Percentiles rank a stretch among this genome's conserved stretches.
phyloP scores from a whole-genome alignment of 257 asterid genomes.

The Rhazya stricta region DNA sequence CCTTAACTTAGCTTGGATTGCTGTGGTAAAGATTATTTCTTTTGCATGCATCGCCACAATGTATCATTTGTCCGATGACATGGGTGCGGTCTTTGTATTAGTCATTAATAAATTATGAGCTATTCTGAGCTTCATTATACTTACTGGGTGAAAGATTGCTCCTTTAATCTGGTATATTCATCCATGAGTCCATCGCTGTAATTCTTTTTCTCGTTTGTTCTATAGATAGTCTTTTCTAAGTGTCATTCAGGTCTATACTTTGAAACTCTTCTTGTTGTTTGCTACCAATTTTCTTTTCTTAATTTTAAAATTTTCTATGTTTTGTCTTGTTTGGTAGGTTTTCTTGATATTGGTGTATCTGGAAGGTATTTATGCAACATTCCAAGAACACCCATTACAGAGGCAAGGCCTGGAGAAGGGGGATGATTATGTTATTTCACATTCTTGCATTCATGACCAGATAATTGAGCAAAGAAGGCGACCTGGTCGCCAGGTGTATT shows the following conservation, averaged over 20 bases:
- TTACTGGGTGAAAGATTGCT: slow-evolving; percentile 13
- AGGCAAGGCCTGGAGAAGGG: slow-evolving; percentile 40
- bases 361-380: slow-evolving; percentile 46
- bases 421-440: slow-evolving; percentile 41
- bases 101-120: background rate
- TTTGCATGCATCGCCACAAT: background rate
- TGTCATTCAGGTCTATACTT: background rate
- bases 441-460: slow-evolving; percentile 93
- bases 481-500: slow-evolving; percentile 76
- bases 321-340: slow-evolving; percentile 35
- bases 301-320: background rate
- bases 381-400: slow-evolving; percentile 34
- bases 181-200: background rate
- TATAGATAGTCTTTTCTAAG: background rate
- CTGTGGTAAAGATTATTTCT: background rate
- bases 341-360: slow-evolving; percentile 50
- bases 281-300: background rate
- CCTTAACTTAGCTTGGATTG: slow-evolving; percentile 4
- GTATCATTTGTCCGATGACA: background rate
- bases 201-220: background rate
- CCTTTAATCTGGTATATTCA: slow-evolving; percentile 11
- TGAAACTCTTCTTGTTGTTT: background rate
- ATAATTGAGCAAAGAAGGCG: slow-evolving; percentile 75
- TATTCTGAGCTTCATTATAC: slow-evolving; percentile 9
- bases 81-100: background rate